Evolutionary conservation across 2,329 filamentous ascomycete genomes (phyloP).

Genomic region (Nemania serpens): DNA sequence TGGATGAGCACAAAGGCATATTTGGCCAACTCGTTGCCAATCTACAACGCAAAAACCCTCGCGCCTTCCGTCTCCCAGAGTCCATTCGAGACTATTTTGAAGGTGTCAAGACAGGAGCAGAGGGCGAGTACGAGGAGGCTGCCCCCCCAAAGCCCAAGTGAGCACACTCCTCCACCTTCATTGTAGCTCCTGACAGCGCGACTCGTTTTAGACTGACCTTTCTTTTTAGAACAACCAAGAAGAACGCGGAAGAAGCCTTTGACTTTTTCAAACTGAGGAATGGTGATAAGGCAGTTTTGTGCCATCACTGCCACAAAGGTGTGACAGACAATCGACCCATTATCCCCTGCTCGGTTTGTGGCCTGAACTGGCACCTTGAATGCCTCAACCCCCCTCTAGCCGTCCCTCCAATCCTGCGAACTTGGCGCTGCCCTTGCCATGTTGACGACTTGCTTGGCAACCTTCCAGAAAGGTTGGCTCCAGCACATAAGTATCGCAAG

Average conservation of each 20-base stretch:
- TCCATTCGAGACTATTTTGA: conserved; percentile 77
- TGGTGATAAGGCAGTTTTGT: conserved; percentile 74
- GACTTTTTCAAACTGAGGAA: conserved; percentile 74
- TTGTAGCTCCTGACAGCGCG: neutral
- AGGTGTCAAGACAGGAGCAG: conserved; percentile 74
- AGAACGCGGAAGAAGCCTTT: conserved; percentile 63
- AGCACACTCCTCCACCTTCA: conserved; percentile 41
- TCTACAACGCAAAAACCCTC: conserved; percentile 71
- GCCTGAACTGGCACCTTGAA: conserved; percentile 86
- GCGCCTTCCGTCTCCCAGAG: conserved; percentile 72
- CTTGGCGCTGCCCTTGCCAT: conserved; percentile 90
- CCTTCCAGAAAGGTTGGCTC: conserved; percentile 60
- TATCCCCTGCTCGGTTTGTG: conserved; percentile 81
- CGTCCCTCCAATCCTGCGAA: conserved; percentile 74
- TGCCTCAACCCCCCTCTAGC: conserved; percentile 85
- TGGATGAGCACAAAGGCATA: conserved; percentile 54
- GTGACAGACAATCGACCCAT: conserved; percentile 70
- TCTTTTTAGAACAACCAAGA: conserved; percentile 51
- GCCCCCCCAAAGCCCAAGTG: conserved; percentile 60
- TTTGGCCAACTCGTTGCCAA: conserved; percentile 67
- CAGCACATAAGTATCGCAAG: conserved; percentile 65
- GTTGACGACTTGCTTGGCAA: conserved; percentile 73
- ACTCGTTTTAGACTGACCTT: conserved; percentile 38
- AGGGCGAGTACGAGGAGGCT: conserved; percentile 81
- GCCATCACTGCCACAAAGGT: conserved; percentile 73